Evolutionary conservation across 176 grass and related monocot genomes (phyloP).

Genomic region (Paspalum notatum): DNA sequence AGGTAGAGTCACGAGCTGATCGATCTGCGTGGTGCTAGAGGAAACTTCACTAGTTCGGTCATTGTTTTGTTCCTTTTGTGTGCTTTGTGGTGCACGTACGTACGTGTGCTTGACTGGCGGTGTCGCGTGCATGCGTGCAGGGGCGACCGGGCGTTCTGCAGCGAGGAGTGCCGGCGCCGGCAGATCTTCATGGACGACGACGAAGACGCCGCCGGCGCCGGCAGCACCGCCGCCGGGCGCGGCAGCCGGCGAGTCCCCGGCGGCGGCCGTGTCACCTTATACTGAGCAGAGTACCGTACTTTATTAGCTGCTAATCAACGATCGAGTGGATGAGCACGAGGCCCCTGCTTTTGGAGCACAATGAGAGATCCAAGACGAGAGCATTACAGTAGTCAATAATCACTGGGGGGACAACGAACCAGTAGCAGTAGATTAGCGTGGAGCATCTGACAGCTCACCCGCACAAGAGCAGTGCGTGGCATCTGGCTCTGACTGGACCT

Average conservation of each 20-base stretch:
- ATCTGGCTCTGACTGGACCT: not conserved
- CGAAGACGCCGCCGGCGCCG: not conserved
- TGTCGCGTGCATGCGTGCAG: not conserved
- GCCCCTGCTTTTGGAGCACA: not conserved
- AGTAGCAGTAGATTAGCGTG: not conserved
- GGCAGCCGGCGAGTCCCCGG: not conserved
- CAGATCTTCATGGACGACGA: slow-evolving; percentile 63
- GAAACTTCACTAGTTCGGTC: no score
- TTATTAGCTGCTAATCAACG: not conserved
- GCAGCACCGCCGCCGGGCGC: not conserved
- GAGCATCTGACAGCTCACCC: slow-evolving; percentile 24
- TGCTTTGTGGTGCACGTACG: no score
- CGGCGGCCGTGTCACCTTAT: slow-evolving; percentile 37
- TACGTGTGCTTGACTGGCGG: not conserved
- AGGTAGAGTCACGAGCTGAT: slow-evolving; percentile 35
- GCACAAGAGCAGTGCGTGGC: slow-evolving; percentile 32
- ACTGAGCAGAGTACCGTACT: not conserved
- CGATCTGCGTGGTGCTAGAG: no score
- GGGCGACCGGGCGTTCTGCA: slow-evolving; percentile 66
- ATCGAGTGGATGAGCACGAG: not conserved
- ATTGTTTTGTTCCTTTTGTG: no score
- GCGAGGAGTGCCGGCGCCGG: slow-evolving; percentile 61
- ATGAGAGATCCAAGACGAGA: not conserved
- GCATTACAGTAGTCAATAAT: not conserved
- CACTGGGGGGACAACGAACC: no score